Percentiles rank a stretch among this genome's conserved stretches.
Evolutionary conservation across 1,284 basidiomycete genomes (phyloP).

Genomic region (Neonothopanus nambi): DNA sequence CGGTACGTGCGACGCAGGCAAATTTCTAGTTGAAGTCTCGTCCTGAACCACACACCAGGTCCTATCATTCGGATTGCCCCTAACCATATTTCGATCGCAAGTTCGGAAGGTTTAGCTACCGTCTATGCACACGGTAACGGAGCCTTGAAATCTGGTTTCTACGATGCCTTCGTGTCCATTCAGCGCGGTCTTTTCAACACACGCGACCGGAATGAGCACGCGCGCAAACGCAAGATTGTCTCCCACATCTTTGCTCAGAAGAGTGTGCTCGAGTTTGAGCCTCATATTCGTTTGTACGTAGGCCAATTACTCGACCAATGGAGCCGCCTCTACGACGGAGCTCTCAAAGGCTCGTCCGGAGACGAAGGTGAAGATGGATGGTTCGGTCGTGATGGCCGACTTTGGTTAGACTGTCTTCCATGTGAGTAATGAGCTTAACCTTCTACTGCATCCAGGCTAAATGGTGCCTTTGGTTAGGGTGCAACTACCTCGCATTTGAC

Average conservation of each 20-base stretch:
- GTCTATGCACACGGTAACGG: conserved; percentile 83
- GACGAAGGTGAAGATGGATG: conserved; percentile 64
- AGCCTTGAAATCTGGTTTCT: conserved; percentile 76
- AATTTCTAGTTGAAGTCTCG: not conserved
- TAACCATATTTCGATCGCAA: conserved; percentile 82
- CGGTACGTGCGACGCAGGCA: conserved; percentile 48
- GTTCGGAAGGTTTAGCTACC: conserved; percentile 73
- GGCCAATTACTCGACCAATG: conserved; percentile 68
- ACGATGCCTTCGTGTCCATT: conserved; percentile 83
- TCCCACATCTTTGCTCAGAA: conserved; percentile 88
- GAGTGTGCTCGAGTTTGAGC: conserved; percentile 81
- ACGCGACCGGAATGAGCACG: conserved; percentile 80
- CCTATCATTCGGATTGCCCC: conserved; percentile 85
- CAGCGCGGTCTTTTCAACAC: conserved; percentile 84
- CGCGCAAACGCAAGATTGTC: conserved; percentile 88
- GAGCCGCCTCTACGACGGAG: conserved; percentile 70
- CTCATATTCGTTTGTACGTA: conserved; percentile 69
- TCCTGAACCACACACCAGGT: conserved; percentile 41
- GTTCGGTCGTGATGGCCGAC: conserved; percentile 56
- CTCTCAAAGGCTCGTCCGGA: conserved; percentile 55
- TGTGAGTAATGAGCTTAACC: not conserved
- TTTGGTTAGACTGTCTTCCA: conserved; percentile 76
- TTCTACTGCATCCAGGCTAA: not conserved
- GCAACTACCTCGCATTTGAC: conserved; percentile 81
- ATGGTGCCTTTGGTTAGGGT: conserved; percentile 27